Evolutionary conservation across 2,329 filamentous ascomycete genomes (phyloP).

Genomic region (Aspergillus awamori): DNA sequence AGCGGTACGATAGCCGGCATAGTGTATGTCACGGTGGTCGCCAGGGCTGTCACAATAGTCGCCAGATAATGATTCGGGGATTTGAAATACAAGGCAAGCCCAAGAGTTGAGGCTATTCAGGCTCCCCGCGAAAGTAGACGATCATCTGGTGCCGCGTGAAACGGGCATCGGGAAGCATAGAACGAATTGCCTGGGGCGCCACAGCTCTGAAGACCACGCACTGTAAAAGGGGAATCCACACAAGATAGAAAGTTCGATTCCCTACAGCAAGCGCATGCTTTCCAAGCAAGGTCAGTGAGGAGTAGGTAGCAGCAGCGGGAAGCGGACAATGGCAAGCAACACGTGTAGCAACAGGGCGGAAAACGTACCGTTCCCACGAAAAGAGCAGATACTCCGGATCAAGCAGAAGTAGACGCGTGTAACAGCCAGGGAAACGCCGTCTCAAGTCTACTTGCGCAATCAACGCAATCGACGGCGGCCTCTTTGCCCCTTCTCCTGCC

Average conservation of each 20-base stretch:
- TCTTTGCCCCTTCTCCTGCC: constrained; percentile 36
- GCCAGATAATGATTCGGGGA: constrained; percentile 7
- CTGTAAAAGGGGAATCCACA: not conserved
- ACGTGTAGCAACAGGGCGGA: constrained; percentile 26
- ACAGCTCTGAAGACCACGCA: constrained; percentile 13
- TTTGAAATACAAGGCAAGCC: constrained; percentile 21
- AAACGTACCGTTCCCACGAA: constrained; percentile 19
- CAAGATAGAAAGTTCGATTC: not conserved
- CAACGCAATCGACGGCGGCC: constrained; percentile 35
- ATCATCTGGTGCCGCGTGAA: constrained; percentile 31
- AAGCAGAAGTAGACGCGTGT: constrained; percentile 29
- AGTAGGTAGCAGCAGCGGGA: constrained; percentile 22
- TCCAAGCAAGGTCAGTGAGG: constrained; percentile 21
- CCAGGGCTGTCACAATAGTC: constrained; percentile 35
- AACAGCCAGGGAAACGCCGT: constrained; percentile 24
- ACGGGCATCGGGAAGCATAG: constrained; percentile 29
- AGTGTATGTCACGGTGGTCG: constrained; percentile 41
- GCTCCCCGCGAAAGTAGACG: constrained; percentile 29
- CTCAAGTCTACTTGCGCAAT: constrained; percentile 30
- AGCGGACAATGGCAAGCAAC: constrained; percentile 28
- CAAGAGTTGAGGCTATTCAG: constrained; percentile 32
- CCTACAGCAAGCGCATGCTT: constrained; percentile 15
- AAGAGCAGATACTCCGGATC: constrained; percentile 12
- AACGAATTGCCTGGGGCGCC: constrained; percentile 20
- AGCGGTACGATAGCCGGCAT: constrained; percentile 48